Base-by-base conservation (phyloP, 257 asterid species). In the Prunella vulgaris region DNA sequence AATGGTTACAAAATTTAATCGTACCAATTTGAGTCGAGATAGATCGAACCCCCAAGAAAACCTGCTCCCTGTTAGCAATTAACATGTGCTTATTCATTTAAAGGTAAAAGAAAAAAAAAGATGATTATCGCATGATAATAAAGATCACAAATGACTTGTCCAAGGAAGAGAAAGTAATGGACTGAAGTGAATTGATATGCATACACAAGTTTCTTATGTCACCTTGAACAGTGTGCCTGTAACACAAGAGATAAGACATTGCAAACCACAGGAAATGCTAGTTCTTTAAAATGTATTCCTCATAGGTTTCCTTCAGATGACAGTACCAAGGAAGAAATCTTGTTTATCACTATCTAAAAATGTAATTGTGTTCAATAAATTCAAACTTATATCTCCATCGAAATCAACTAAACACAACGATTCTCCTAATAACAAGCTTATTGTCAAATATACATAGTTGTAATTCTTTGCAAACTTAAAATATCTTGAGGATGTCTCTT, bases 21-120 rank as follows among this genome's bases (percentile, higher is more conserved):
- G 69, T 81, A 92, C 97, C 96, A 72, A 85, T 62, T 86, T 92
- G 98, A 79, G 97, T 92, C 10, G 98, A 92, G 64, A 92, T 82
- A 54, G 77, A 79, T 52, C 97, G 98, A 79, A 80, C 88, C 64
- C 98, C 97, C 54, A 69, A 22, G 51, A 72, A 27, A 46, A 84
- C 82, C 62, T 74, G 87, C 81, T 85, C 96, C 89, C 98, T 90
- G 87, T 80, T 49, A 42, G 69, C 22, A 78, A 85, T 77, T 40
- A 48, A 66, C 22, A 78, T 10, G 21, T 32, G 56, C 38, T 20
- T 13, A 54, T 10, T 57, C 48, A 10, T 27, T 79, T 40, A 75
- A 72, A 74, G 37, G 68, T 35, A 68, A 65, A 48, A 30, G 22
- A n/a, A 25, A 15, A 46, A 49, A 35, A 22, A 20, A 63, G 0